Evolutionary conservation across 2,329 filamentous ascomycete genomes (phyloP).

Genomic region (Colletotrichum salicis): DNA sequence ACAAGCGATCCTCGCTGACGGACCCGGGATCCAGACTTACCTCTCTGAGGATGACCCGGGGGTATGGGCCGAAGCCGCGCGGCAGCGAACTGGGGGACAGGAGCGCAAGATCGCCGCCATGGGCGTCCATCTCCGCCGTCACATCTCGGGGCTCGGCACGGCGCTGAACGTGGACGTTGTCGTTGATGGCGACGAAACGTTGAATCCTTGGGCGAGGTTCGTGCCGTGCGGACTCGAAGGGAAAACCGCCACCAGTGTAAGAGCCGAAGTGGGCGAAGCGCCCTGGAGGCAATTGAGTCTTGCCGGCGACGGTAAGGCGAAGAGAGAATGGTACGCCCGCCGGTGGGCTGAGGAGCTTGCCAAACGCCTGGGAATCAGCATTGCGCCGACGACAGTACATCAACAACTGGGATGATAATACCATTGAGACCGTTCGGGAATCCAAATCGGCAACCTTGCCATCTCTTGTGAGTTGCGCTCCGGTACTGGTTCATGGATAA

Average conservation of each 20-base stretch:
- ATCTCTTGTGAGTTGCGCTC: not conserved
- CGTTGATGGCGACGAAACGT: slow-evolving; percentile 46
- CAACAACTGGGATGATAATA: not conserved
- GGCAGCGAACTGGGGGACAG: slow-evolving; percentile 42
- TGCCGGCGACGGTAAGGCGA: slow-evolving; percentile 4
- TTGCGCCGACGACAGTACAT: slow-evolving; percentile 7
- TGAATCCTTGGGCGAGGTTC: slow-evolving; percentile 74
- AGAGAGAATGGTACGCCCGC: slow-evolving; percentile 21
- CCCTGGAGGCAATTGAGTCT: slow-evolving; percentile 8
- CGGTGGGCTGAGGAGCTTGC: slow-evolving; percentile 33
- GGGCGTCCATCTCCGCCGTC: slow-evolving; percentile 88
- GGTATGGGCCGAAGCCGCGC: slow-evolving; percentile 72
- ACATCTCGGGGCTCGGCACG: slow-evolving; percentile 86
- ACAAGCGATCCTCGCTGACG: slow-evolving; percentile 67
- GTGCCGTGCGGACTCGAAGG: slow-evolving; percentile 90
- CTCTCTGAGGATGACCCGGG: slow-evolving; percentile 81
- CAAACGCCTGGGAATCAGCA: slow-evolving; percentile 18
- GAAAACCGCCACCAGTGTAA: slow-evolving; percentile 80
- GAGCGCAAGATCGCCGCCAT: slow-evolving; percentile 86
- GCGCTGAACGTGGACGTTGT: slow-evolving; percentile 81
- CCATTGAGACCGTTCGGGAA: not conserved
- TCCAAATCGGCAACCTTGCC: not conserved
- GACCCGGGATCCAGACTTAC: slow-evolving; percentile 68
- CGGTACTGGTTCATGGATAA: not conserved
- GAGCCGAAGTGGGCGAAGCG: slow-evolving; percentile 56